Evolutionary conservation across 768 basidiomycete species (phyloP).

Genomic region (Suillus lakei): DNA sequence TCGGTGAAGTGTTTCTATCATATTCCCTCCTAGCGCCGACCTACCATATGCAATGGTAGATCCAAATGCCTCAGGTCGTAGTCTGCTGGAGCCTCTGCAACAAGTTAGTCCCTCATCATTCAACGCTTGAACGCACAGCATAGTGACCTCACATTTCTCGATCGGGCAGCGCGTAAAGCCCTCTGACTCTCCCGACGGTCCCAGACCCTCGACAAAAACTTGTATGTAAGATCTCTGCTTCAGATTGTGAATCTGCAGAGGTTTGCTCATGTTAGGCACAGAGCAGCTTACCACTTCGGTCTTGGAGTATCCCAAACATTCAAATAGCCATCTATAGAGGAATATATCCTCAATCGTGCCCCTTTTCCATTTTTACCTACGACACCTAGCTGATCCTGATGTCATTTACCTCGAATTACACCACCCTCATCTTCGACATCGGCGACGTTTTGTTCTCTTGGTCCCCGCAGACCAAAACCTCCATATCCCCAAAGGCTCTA

Average conservation of each 20-base stretch:
- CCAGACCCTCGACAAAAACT: neutral
- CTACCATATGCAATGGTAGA: neutral
- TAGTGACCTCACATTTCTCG: too few species aligned
- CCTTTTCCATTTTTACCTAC: neutral
- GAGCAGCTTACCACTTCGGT: constrained; percentile 1
- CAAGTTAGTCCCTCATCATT: too few species aligned
- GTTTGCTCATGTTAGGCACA: constrained; percentile 9
- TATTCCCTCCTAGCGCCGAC: neutral
- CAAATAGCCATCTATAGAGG: constrained; percentile 5
- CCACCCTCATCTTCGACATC: constrained; percentile 55
- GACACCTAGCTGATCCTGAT: neutral
- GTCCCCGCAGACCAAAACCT: constrained; percentile 50
- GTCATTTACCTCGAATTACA: constrained; percentile 7
- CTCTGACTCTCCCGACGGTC: neutral
- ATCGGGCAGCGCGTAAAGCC: neutral
- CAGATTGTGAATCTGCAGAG: constrained; percentile 5
- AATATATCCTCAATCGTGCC: neutral
- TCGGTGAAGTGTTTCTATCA: neutral
- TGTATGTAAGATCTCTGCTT: constrained; percentile 1
- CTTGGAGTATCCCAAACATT: neutral
- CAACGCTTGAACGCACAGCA: neutral
- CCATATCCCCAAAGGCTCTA: constrained; percentile 46
- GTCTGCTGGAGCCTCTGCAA: too few species aligned
- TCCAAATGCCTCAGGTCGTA: neutral
- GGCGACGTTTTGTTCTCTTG: constrained; percentile 62